Evolutionary conservation across 1,284 basidiomycete genomes (phyloP).

Genomic region (Stereum hirsutum): DNA sequence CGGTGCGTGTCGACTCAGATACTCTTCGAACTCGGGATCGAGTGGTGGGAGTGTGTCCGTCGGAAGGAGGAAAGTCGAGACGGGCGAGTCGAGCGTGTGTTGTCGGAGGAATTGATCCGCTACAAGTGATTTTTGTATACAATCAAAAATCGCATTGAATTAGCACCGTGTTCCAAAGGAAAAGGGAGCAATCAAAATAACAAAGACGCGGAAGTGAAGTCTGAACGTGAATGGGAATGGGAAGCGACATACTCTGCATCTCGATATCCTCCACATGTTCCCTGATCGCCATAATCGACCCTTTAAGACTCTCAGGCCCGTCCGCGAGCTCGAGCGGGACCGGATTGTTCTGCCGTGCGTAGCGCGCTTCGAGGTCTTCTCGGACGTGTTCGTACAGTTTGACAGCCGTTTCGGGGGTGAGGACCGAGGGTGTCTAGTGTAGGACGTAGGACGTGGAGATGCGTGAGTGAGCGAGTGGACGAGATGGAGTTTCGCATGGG

Average conservation of each 20-base stretch:
- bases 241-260: not conserved
- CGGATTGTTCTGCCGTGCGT: not conserved
- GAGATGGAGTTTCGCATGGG: too few relatives aligned
- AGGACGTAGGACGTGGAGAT: too few relatives aligned
- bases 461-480: too few relatives aligned
- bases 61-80: slow-evolving; percentile 41
- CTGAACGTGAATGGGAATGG: not conserved
- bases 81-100: slow-evolving; percentile 31
- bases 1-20: too few relatives aligned
- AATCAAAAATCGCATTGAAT: too few relatives aligned
- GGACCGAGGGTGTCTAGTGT: too few relatives aligned
- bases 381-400: not conserved
- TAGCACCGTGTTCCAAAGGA: too few relatives aligned
- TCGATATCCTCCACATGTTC: not conserved
- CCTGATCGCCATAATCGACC: not conserved
- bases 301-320: not conserved
- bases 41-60: slow-evolving; percentile 22
- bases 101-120: slow-evolving; percentile 20
- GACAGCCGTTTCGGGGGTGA: too few relatives aligned
- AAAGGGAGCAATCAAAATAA: too few relatives aligned
- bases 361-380: not conserved
- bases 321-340: not conserved
- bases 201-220: too few relatives aligned
- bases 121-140: not conserved
- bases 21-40: too few relatives aligned